A percentile compares a stretch with the other conserved stretches of the same genome.
Conservation (phyloP, 2,329 filamentous ascomycete species). For the Eutypa lata region DNA sequence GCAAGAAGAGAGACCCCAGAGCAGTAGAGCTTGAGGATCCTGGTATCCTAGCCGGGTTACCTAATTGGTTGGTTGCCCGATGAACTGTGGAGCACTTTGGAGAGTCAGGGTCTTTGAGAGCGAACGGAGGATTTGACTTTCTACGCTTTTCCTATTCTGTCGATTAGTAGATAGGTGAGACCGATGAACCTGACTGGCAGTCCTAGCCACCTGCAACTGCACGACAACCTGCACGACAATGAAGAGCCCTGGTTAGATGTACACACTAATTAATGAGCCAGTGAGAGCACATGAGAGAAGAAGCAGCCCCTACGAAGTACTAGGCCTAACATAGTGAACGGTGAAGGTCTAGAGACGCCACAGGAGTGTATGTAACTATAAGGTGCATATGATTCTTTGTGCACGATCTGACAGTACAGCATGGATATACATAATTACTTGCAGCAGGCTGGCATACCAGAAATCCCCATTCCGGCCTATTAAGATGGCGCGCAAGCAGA, state of each 20-base stretch:
- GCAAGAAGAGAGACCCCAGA: constrained; percentile 10
- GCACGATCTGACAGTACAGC: no score
- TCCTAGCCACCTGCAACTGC: neutral
- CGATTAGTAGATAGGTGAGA: neutral
- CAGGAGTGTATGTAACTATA: no score
- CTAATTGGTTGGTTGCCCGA: neutral
- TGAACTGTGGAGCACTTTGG: neutral
- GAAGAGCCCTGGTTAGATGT: neutral
- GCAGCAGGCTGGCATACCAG: no score
- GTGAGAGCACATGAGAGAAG: no score
- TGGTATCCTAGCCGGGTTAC: neutral
- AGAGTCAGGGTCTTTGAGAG: neutral
- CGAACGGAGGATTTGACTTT: neutral
- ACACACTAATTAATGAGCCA: no score
- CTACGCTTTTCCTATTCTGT: neutral
- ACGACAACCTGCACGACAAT: neutral
- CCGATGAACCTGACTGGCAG: neutral
- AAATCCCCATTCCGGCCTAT: no score
- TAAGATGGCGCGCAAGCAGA: no score
- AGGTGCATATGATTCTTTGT: no score
- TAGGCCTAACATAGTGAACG: no score
- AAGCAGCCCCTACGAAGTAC: no score
- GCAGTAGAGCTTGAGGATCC: neutral
- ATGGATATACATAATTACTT: no score
- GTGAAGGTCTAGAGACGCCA: no score